Conservation (phyloP, 352 stramenopile genomes). For the Globisporangium sylvaticum region DNA sequence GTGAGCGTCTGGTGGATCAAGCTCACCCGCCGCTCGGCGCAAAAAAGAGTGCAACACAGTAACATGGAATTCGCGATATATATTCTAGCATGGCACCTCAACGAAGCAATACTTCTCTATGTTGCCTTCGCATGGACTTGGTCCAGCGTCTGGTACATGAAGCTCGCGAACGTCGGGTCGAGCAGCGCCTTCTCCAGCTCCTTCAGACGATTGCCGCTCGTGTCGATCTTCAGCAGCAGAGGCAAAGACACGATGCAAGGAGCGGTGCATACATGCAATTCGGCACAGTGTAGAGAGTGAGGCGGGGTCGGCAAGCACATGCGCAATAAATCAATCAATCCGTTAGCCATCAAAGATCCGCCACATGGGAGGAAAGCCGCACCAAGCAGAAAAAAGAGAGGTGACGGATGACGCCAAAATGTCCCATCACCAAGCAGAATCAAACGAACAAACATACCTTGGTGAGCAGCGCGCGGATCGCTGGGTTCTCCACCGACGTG, state of each 20-base stretch:
- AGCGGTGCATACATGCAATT: background rate
- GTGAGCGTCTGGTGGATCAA: too few relatives aligned
- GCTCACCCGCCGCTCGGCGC: too few relatives aligned
- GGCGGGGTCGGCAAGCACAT: background rate
- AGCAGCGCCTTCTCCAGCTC: constrained; percentile 75
- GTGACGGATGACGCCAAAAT: background rate
- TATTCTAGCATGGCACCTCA: background rate
- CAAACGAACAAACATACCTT: constrained; percentile 33
- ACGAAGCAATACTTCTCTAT: background rate
- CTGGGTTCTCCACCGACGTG: constrained; percentile 43
- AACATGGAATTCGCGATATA: background rate
- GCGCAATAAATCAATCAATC: background rate
- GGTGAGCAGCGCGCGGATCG: constrained; percentile 39
- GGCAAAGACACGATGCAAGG: background rate
- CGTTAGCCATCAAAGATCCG: background rate
- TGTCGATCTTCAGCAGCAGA: constrained; percentile 47
- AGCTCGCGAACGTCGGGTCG: constrained; percentile 61
- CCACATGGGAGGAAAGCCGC: constrained; percentile 5
- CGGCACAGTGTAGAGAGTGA: background rate
- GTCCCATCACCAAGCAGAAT: constrained; percentile 1
- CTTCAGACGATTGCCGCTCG: constrained; percentile 58
- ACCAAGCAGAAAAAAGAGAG: constrained; percentile 2
- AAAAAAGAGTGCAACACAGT: too few relatives aligned
- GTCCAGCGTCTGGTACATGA: constrained; percentile 77
- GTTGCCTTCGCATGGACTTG: constrained; percentile 24